A percentile compares a stretch with the other conserved stretches of the same genome.
These are phyloP conservation scores for Epichloe bromicola DNA, from an alignment of 2,329 filamentous ascomycete species.

Conservation along the genomic window DNA sequence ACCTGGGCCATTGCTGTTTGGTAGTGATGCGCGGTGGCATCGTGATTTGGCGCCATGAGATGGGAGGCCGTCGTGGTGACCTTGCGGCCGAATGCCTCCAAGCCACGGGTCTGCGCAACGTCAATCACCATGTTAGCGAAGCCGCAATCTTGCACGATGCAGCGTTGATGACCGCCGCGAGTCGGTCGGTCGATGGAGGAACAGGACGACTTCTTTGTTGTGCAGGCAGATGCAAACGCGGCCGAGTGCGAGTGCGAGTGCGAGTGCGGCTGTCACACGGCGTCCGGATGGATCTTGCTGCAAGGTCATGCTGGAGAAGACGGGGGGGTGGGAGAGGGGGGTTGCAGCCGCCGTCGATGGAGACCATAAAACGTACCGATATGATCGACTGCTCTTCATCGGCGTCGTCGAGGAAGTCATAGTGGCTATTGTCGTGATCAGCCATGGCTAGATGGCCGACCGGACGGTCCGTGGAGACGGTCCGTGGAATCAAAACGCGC, in stretches of 20 bases:
- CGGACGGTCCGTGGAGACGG: background rate
- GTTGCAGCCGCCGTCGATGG: background rate
- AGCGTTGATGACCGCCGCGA: background rate
- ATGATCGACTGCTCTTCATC: constrained; percentile 36
- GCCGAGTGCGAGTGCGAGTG: background rate
- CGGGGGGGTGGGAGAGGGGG: background rate
- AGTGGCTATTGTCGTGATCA: constrained; percentile 26
- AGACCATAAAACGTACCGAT: constrained; percentile 17
- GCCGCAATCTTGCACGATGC: background rate
- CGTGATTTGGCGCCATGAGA: constrained; percentile 57
- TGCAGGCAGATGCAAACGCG: background rate
- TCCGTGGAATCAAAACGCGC: background rate
- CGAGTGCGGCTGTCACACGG: background rate
- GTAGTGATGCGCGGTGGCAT: constrained; percentile 53
- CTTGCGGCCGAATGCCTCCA: constrained; percentile 89
- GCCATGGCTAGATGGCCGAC: constrained; percentile 22
- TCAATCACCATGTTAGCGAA: constrained; percentile 7
- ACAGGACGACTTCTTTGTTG: constrained; percentile 1
- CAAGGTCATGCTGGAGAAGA: background rate
- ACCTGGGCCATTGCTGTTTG: constrained; percentile 79
- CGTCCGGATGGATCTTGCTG: background rate
- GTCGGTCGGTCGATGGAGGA: background rate
- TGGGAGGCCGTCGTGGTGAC: constrained; percentile 88
- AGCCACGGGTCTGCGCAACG: constrained; percentile 56
- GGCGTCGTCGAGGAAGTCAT: constrained; percentile 33